These are phyloP conservation scores for Plasmopara halstedii DNA, from an alignment of 352 stramenopile genomes.

Conservation along the genomic window DNA sequence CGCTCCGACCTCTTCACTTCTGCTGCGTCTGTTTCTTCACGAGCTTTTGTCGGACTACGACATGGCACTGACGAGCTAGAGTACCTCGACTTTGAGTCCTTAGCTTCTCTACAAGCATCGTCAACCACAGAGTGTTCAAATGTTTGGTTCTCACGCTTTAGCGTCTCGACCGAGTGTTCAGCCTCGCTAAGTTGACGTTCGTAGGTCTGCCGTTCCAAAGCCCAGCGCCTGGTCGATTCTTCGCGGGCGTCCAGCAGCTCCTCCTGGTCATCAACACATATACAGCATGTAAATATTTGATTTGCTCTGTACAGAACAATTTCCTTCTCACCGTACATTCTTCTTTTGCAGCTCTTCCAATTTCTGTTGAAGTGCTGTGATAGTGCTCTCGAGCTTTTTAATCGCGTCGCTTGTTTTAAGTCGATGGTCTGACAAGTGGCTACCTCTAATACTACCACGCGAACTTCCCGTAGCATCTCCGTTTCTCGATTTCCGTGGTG, in stretches of 20 bases:
- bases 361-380: constrained; percentile 43
- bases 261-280: constrained; percentile 24
- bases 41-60: constrained; percentile 1
- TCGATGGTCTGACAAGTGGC: constrained; percentile 5
- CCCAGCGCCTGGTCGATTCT: constrained; percentile 54
- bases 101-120: constrained; percentile 18
- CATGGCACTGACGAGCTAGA: neutral
- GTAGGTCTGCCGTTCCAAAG: constrained; percentile 62
- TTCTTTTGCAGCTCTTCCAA: constrained; percentile 65
- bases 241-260: constrained; percentile 52
- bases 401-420: constrained; percentile 25
- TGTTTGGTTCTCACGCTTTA: constrained; percentile 48
- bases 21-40: neutral
- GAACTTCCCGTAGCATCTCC: constrained; percentile 5
- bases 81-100: neutral
- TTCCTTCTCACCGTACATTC: constrained; percentile 41
- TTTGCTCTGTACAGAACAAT: neutral
- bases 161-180: constrained; percentile 47
- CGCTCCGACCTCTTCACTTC: constrained; percentile 7
- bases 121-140: constrained; percentile 53
- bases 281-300: constrained; percentile 2
- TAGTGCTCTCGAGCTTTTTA: constrained; percentile 51
- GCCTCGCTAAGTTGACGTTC: constrained; percentile 53
- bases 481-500: constrained; percentile 18
- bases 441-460: constrained; percentile 2